Evolutionary conservation across 1,284 basidiomycete species (phyloP).

Genomic region (Taiwanofungus camphoratus): DNA sequence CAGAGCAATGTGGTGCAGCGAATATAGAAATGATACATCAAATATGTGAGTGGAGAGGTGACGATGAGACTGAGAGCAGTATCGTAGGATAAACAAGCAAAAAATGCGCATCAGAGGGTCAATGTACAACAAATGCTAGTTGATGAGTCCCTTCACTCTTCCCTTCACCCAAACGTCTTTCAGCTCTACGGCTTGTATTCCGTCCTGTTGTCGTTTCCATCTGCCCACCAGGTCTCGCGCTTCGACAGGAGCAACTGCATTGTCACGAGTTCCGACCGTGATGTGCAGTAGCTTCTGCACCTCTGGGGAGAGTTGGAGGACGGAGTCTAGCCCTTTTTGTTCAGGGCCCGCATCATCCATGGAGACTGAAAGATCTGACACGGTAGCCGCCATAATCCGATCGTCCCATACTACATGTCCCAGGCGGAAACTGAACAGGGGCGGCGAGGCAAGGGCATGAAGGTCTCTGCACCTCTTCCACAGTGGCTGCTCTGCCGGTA

Average conservation of each 20-base stretch:
- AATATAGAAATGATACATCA: too few species aligned
- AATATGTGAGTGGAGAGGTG: too few species aligned
- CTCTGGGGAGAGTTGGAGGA: constrained; percentile 43
- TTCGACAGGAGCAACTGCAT: constrained; percentile 63
- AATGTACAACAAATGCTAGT: constrained; percentile 9
- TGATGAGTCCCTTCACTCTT: constrained; percentile 36
- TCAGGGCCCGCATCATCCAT: constrained; percentile 27
- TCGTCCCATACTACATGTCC: constrained; percentile 72
- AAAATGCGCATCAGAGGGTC: too few species aligned
- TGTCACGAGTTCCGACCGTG: constrained; percentile 75
- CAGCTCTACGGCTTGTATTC: constrained; percentile 30
- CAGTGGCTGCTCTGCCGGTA: constrained; percentile 43
- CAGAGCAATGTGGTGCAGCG: too few species aligned
- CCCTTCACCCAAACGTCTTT: constrained; percentile 33
- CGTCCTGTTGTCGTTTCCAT: constrained; percentile 42
- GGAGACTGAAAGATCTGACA: constrained; percentile 48
- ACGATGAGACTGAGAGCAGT: too few species aligned
- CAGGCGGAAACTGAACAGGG: constrained; percentile 60
- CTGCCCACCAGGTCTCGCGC: constrained; percentile 56
- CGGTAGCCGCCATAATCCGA: constrained; percentile 73
- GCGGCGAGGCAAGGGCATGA: constrained; percentile 35
- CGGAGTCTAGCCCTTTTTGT: constrained; percentile 42
- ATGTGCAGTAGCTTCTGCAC: constrained; percentile 65
- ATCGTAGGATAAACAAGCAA: too few species aligned
- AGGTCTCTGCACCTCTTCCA: constrained; percentile 66